Evolutionary conservation across 2,329 filamentous ascomycete species (phyloP), one percentile per base, ranked within the genome.

Genomic region (Dactylellina haptotyla): DNA sequence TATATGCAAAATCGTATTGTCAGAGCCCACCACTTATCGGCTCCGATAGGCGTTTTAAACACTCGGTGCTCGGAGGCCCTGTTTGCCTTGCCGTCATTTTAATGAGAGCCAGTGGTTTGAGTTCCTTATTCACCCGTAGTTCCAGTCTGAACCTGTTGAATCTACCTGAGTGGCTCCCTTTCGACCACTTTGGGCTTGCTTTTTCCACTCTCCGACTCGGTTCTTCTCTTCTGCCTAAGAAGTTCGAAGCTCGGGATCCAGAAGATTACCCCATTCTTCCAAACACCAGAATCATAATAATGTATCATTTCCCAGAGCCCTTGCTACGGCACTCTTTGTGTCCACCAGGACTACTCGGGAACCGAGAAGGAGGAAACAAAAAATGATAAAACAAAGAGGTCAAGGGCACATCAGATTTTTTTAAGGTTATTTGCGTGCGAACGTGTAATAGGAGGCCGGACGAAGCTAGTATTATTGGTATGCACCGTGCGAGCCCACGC

Each of bases 111-210:
- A 72, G 67, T 65, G 43, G 67, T 51, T 65, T 28, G 67, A 72
- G 66, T 72, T 72, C 67, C 67, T 65, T 39, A 72, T 72, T 72
- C 67, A 72, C 67, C 67, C 67, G 59, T 72, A 72, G 67, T 62
- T 57, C 59, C 59, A 72, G 63, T 58, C 67, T 34, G 53, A 59
- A 43, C 59, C 59, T 43, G 62, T 61, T 72, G 53, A 51, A 57
- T 72, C 61, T 59, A 50, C 18, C 51, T 70, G 56, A 57, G 43
- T 54, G 64, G 54, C 51, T 54, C 59, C 30, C 59, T 56, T 64
- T 72, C 51, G 20, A 37, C 61, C 34, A 20, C 18, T 34, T 32
- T 28, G 45, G 51, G 59, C 20, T 72, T 72, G 67, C 67, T 72
- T 65, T 72, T 72, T 37, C 20, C 25, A 48, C 59, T 57, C 58